A percentile compares a stretch with the other conserved stretches of the same genome.
phyloP scores from a whole-genome alignment of 257 asterid species.

The Nicotiana attenuata region DNA sequence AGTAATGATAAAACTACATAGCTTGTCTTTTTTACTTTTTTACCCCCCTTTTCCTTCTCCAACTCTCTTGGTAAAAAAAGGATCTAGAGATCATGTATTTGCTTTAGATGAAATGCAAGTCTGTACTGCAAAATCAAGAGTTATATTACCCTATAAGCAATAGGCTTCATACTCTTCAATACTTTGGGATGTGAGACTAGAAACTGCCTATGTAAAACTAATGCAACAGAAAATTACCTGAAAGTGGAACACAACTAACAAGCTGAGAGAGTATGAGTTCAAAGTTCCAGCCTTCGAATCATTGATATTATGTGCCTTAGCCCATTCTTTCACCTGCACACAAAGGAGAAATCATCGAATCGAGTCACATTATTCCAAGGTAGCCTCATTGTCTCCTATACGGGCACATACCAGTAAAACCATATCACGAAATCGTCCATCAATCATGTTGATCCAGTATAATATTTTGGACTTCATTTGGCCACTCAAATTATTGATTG shows the following conservation, averaged over 20 bases:
- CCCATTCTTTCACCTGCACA: conserved; percentile 98
- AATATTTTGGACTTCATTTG: conserved; percentile 90
- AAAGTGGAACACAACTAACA: conserved; percentile 85
- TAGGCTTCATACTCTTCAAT: neutral
- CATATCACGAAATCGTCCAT: conserved; percentile 77
- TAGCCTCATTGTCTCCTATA: conserved; percentile 2
- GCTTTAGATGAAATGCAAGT: neutral
- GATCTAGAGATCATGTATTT: conserved; percentile 6
- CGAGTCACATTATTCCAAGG: conserved; percentile 18
- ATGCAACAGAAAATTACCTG: conserved; percentile 52
- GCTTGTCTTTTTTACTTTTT: neutral
- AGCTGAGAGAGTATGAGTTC: conserved; percentile 78
- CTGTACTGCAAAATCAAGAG: neutral
- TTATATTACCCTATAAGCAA: neutral
- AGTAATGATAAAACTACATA: neutral
- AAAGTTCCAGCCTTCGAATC: conserved; percentile 76
- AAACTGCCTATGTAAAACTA: neutral
- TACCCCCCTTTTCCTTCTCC: neutral
- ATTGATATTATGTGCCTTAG: conserved; percentile 67
- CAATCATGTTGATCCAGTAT: conserved; percentile 81
- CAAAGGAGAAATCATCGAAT: conserved; percentile 5
- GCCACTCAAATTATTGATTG: conserved; percentile 77
- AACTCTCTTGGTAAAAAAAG: neutral
- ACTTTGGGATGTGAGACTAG: neutral
- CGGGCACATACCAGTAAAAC: conserved; percentile 71